Evolutionary conservation across 768 basidiomycete species (phyloP).

Genomic region (Xerocomellus dryophilus): DNA sequence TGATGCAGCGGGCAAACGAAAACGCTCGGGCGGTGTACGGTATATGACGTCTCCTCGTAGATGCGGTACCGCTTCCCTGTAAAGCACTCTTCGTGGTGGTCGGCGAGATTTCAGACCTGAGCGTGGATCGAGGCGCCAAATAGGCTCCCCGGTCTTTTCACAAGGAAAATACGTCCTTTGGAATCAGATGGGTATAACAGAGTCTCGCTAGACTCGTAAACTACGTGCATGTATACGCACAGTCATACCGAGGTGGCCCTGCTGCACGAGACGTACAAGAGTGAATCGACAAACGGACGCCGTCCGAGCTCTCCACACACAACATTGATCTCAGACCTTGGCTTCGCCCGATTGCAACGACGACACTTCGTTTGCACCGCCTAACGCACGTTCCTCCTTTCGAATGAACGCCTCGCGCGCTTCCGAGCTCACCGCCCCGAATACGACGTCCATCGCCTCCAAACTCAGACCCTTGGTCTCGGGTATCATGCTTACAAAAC

Average conservation of each 20-base stretch:
- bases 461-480: conserved; percentile 59
- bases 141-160: background rate
- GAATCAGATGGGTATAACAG: background rate
- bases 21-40: conserved; percentile 67
- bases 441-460: conserved; percentile 56
- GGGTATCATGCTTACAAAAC: conserved; percentile 45
- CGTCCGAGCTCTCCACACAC: no score
- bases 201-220: background rate
- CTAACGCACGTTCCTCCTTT: conserved; percentile 38
- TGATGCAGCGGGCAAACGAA: conserved; percentile 60
- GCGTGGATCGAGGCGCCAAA: background rate
- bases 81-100: no score
- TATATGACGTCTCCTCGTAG: conserved; percentile 2
- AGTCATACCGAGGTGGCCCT: background rate
- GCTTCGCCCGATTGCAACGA: conserved; percentile 1
- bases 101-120: background rate
- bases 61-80: background rate
- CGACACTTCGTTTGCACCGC: background rate
- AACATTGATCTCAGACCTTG: conserved; percentile 1
- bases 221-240: no score
- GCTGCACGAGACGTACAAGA: no score
- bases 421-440: conserved; percentile 56
- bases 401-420: conserved; percentile 52
- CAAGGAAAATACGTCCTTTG: background rate
- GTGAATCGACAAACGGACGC: no score